Evolutionary conservation across 2,329 filamentous ascomycete species (phyloP).

Genomic region (Sphaceloma murrayae): DNA sequence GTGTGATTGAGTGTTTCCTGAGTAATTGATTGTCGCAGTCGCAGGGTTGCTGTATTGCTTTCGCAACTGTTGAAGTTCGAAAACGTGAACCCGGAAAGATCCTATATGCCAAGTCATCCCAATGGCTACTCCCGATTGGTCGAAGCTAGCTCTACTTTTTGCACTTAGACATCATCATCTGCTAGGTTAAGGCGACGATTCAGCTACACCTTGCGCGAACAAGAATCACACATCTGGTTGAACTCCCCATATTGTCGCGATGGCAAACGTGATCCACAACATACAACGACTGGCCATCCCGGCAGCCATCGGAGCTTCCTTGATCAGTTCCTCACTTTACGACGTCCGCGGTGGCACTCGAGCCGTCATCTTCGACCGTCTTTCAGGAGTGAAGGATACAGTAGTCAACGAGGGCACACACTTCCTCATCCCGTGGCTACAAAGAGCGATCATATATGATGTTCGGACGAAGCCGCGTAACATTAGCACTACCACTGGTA

Average conservation of each 20-base stretch:
- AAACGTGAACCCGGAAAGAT: slow-evolving; percentile 16
- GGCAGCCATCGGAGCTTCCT: slow-evolving; percentile 54
- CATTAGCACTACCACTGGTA: slow-evolving; percentile 93
- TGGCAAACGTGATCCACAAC: slow-evolving; percentile 46
- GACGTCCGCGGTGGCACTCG: slow-evolving; percentile 91
- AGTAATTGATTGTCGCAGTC: not conserved
- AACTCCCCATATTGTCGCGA: slow-evolving; percentile 16
- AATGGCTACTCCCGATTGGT: not conserved
- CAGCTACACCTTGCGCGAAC: not conserved
- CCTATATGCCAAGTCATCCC: slow-evolving; percentile 13
- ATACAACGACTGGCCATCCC: slow-evolving; percentile 65
- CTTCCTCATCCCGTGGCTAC: slow-evolving; percentile 91
- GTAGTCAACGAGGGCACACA: slow-evolving; percentile 96
- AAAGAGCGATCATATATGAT: slow-evolving; percentile 90
- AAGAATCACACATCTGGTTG: not conserved
- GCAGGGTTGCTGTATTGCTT: slow-evolving; percentile 8
- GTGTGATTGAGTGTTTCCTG: slow-evolving; percentile 7
- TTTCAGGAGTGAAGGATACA: slow-evolving; percentile 82
- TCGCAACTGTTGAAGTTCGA: slow-evolving; percentile 15
- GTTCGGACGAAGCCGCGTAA: slow-evolving; percentile 95
- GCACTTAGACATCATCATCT: slow-evolving; percentile 19
- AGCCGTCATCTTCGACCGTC: slow-evolving; percentile 94
- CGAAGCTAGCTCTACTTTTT: too few species aligned
- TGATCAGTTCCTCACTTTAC: slow-evolving; percentile 77
- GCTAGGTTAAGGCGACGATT: slow-evolving; percentile 10